phyloP scores from a whole-genome alignment of 2,329 filamentous ascomycete genomes.

The Pyricularia pennisetigena region DNA sequence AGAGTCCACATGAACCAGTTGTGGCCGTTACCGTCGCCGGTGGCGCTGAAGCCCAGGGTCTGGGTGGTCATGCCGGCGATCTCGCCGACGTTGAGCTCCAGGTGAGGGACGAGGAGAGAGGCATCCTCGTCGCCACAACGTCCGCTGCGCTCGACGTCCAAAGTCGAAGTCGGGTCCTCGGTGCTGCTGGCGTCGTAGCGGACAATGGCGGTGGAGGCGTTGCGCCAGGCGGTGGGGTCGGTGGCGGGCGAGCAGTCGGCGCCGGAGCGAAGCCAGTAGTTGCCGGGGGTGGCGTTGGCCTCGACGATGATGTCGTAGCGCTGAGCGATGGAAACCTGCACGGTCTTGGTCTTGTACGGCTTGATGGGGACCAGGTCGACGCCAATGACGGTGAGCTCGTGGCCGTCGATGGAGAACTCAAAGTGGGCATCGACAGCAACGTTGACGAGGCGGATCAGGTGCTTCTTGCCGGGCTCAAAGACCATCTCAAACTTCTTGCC shows the following conservation, averaged over 20 bases:
- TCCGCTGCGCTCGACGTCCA: neutral
- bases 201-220: slow-evolving; percentile 8
- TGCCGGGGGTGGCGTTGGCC: slow-evolving; percentile 6
- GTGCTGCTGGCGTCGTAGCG: slow-evolving; percentile 9
- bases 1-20: slow-evolving; percentile 14
- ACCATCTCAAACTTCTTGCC: slow-evolving; percentile 3
- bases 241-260: slow-evolving; percentile 7
- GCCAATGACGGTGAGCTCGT: slow-evolving; percentile 29
- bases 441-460: slow-evolving; percentile 23
- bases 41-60: slow-evolving; percentile 6
- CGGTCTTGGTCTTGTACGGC: slow-evolving; percentile 33
- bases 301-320: slow-evolving; percentile 13
- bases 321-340: slow-evolving; percentile 38
- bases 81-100: slow-evolving; percentile 10
- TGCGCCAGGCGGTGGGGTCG: neutral
- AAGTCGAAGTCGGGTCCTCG: slow-evolving; percentile 5
- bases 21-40: slow-evolving; percentile 5
- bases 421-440: slow-evolving; percentile 19
- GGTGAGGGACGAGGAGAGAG: slow-evolving; percentile 11
- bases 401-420: slow-evolving; percentile 27
- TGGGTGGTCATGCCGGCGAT: neutral
- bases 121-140: slow-evolving; percentile 13
- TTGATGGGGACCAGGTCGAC: slow-evolving; percentile 35
- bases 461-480: slow-evolving; percentile 14
- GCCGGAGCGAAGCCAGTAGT: slow-evolving; percentile 8